Percentiles rank a stretch among this genome's conserved stretches.
phyloP scores from a whole-genome alignment of 2,329 filamentous ascomycete species.

The Talaromyces sp. region DNA sequence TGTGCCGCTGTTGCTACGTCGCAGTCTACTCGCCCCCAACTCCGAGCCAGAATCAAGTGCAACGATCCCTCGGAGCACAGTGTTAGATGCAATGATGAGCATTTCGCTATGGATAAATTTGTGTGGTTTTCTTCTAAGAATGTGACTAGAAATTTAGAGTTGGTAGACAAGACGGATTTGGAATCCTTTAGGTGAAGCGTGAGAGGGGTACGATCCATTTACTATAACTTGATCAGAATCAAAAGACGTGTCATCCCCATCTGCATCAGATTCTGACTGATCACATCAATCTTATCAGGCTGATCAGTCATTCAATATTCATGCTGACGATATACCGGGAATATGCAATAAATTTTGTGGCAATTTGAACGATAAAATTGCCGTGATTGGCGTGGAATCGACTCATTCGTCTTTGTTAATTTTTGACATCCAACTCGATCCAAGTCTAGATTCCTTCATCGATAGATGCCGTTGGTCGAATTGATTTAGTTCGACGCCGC shows the following conservation, averaged over 20 bases:
- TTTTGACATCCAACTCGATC: too few relatives aligned
- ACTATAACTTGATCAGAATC: not conserved
- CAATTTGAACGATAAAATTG: not conserved
- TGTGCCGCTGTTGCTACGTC: not conserved
- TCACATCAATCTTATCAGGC: not conserved
- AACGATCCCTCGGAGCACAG: not conserved
- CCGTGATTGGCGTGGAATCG: not conserved
- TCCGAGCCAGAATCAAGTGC: not conserved
- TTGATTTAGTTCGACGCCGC: not conserved
- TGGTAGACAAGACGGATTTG: not conserved
- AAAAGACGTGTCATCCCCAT: not conserved
- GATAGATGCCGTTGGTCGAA: not conserved
- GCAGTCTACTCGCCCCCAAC: not conserved
- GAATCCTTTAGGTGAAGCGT: not conserved
- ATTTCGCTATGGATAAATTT: not conserved
- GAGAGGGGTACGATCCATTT: too few relatives aligned
- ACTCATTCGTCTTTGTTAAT: not conserved
- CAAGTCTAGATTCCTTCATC: not conserved
- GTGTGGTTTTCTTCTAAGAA: not conserved
- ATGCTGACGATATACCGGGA: not conserved
- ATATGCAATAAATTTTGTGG: not conserved
- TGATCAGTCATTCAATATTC: not conserved
- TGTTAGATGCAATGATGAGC: not conserved
- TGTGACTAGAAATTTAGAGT: not conserved
- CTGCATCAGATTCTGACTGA: not conserved